These are phyloP conservation scores for Clavulina sp. DNA, from an alignment of 768 basidiomycete genomes.

Conservation along the genomic window DNA sequence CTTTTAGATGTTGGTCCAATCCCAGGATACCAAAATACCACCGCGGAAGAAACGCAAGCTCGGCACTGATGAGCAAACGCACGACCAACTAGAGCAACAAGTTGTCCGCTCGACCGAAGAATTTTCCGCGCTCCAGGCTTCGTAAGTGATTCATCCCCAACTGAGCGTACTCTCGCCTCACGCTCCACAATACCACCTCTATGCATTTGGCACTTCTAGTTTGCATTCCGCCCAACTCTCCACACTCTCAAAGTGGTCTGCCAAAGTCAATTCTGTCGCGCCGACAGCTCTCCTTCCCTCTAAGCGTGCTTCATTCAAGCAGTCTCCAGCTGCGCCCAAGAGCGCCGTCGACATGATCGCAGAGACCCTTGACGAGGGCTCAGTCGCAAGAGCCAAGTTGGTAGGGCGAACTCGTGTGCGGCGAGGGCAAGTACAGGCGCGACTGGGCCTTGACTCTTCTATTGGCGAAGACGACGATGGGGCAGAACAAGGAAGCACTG, in stretches of 20 bases:
- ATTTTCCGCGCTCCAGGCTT: constrained; percentile 31
- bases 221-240: constrained; percentile 58
- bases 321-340: constrained; percentile 29
- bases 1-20: background rate
- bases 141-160: constrained; percentile 25
- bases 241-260: constrained; percentile 85
- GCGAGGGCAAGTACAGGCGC: constrained; percentile 27
- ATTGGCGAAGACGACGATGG: constrained; percentile 18
- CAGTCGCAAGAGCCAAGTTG: constrained; percentile 28
- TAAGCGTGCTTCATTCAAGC: constrained; percentile 49
- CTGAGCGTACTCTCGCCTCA: background rate
- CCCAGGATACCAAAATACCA: constrained; percentile 13
- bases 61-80: constrained; percentile 31
- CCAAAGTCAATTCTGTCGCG: constrained; percentile 86
- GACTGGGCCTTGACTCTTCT: constrained; percentile 24
- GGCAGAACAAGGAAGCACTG: constrained; percentile 18
- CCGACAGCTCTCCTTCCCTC: constrained; percentile 55
- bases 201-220: constrained; percentile 14
- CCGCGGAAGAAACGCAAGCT: constrained; percentile 18
- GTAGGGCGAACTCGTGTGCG: constrained; percentile 44
- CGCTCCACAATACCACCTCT: constrained; percentile 6
- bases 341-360: constrained; percentile 62
- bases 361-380: constrained; percentile 39
- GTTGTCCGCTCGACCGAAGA: constrained; percentile 30
- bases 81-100: constrained; percentile 36